Evolutionary conservation across 768 basidiomycete genomes (phyloP), one percentile per base, ranked within the genome.

Genomic region (Scleroderma bovista): DNA sequence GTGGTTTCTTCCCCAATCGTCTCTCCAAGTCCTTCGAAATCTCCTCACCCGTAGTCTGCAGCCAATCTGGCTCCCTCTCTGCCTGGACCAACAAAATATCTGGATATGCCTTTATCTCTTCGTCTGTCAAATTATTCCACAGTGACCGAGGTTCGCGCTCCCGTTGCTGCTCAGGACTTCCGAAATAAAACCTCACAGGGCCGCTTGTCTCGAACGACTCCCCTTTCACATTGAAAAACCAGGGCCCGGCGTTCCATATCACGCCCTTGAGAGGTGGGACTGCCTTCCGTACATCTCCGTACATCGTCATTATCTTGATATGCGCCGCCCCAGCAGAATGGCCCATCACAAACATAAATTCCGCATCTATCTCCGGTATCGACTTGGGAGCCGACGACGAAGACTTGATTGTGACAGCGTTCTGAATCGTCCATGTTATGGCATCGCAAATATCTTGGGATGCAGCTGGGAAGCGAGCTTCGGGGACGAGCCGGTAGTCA

Each of bases 251-350:
- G 44, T 69, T 67, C 36, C 80, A 60, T 24, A 82, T 64, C 24
- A 72, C 51, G 2, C 77, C 79, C 24, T 69, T 72, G 26, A 84
- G 10, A 72, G 44, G 41, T 47, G 37, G 24, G 37, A 31, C 10
- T 48, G 61, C 52, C n/a, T 66, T 56, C 34, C 72, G 57, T 16
- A 79, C 63, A 33, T 60, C 64, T 1, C 66, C 68, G 46, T 75
- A 56, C 37, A 76, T 56, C 3, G 78, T 60, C 46, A 78, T 53
- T 16, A 80, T 74, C 4, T 75, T 64, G 38, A 73, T 56, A 58
- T 81, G 77, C 23, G 69, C 64, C 1, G 77, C 78, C 1, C 85
- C 85, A 0, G 80, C 83, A 1, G 83, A 85, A 62, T 86, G 84
- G 0, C 75, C 80, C 63, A 79, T 67, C 36, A 85, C 41, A 54